A percentile compares a stretch with the other conserved stretches of the same genome.
phyloP scores from a whole-genome alignment of 345 rosid species.

The Raphanus sativus region DNA sequence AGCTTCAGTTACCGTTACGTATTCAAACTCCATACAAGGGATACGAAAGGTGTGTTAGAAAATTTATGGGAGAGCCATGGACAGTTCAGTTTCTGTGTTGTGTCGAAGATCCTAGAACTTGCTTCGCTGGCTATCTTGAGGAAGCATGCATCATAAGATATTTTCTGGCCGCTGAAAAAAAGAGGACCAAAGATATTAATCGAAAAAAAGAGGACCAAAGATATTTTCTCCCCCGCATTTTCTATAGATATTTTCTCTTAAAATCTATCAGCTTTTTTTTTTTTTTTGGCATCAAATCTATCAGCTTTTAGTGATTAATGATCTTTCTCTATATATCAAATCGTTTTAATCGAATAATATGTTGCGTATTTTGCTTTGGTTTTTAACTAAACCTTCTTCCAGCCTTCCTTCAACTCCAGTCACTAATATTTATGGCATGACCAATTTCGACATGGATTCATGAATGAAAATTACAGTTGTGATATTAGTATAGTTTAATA shows the following conservation, averaged over 20 bases:
- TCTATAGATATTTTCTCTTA: too few relatives aligned
- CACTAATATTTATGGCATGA: not conserved
- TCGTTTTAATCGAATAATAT: not conserved
- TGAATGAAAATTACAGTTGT: not conserved
- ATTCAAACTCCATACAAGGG: not conserved
- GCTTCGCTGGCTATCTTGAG: not conserved
- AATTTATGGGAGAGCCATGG: slow-evolving; percentile 5
- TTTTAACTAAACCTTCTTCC: not conserved
- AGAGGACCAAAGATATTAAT: too few relatives aligned
- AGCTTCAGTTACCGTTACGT: too few relatives aligned
- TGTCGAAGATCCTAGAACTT: slow-evolving; percentile 1
- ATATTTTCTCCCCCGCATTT: too few relatives aligned
- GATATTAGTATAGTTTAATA: not conserved
- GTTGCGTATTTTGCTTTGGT: not conserved
- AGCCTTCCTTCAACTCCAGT: not conserved
- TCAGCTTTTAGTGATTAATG: too few relatives aligned
- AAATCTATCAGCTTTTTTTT: too few relatives aligned
- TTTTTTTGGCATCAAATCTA: too few relatives aligned
- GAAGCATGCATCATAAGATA: not conserved
- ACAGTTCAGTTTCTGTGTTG: not conserved
- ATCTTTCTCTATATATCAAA: too few relatives aligned
- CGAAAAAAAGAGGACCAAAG: too few relatives aligned
- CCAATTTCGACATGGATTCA: not conserved
- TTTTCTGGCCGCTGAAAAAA: too few relatives aligned
- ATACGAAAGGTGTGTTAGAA: slow-evolving; percentile 1